A percentile compares a stretch with the other conserved stretches of the same genome.
These are phyloP conservation scores for Stereocaulon alpinum DNA, from an alignment of 495 filamentous ascomycete species.

Conservation along the genomic window DNA sequence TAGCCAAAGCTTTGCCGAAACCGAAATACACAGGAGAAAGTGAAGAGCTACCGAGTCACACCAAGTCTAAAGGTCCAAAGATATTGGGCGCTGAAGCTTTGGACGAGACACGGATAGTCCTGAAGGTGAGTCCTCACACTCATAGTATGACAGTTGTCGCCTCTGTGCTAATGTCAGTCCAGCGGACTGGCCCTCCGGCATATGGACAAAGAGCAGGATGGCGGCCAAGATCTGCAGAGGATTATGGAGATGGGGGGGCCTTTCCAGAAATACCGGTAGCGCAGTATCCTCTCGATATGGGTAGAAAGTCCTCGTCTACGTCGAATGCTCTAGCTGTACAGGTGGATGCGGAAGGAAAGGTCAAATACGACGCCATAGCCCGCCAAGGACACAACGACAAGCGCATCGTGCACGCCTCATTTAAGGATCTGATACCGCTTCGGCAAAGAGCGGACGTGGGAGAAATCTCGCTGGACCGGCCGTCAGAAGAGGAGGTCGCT, in stretches of 20 bases:
- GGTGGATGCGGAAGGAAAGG: conserved; percentile 81
- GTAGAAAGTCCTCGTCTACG: conserved; percentile 58
- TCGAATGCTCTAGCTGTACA: conserved; percentile 87
- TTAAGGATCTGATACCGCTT: conserved; percentile 93
- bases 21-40: conserved; percentile 81
- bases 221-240: conserved; percentile 75
- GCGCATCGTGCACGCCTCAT: conserved; percentile 82
- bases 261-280: conserved; percentile 92
- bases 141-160: not conserved
- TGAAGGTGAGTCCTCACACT: conserved; percentile 47
- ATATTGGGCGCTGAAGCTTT: conserved; percentile 67
- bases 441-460: conserved; percentile 89
- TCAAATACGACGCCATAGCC: conserved; percentile 95
- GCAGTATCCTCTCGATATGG: conserved; percentile 94
- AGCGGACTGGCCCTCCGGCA: conserved; percentile 77
- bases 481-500: conserved; percentile 71
- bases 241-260: conserved; percentile 92
- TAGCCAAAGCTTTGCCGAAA: conserved; percentile 75
- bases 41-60: conserved; percentile 64
- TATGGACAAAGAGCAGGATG: conserved; percentile 79
- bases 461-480: conserved; percentile 80
- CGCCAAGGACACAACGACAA: conserved; percentile 75
- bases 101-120: conserved; percentile 76
- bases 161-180: conserved; percentile 4
- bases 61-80: conserved; percentile 65